Percentiles rank a stretch among this genome's conserved stretches.
These are phyloP conservation scores for Hypoxylon sp. DNA, from an alignment of 2,329 filamentous ascomycete genomes.

Conservation along the genomic window DNA sequence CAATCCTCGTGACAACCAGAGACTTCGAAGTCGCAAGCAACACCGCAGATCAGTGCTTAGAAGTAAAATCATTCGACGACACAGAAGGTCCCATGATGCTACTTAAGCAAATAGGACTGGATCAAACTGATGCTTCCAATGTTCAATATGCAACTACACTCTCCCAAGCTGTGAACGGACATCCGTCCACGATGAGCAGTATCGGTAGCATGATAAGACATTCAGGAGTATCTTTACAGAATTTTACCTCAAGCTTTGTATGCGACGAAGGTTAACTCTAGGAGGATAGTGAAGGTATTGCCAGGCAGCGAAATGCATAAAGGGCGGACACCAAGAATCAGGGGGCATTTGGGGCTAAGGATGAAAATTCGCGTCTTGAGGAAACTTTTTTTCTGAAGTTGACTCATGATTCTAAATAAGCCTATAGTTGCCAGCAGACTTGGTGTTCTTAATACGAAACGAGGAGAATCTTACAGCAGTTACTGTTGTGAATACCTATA, in stretches of 20 bases:
- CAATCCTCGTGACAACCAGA: constrained; percentile 28
- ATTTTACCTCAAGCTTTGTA: constrained; percentile 38
- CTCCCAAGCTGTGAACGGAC: neutral
- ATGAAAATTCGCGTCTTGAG: constrained; percentile 32
- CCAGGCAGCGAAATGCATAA: constrained; percentile 3
- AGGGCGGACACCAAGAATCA: constrained; percentile 22
- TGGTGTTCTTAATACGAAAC: too few relatives aligned
- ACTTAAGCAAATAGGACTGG: neutral
- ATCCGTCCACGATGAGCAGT: neutral
- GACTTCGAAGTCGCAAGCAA: constrained; percentile 19
- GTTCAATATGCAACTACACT: neutral
- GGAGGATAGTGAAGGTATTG: constrained; percentile 17
- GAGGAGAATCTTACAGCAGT: too few relatives aligned
- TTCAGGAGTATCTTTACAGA: neutral
- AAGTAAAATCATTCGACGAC: constrained; percentile 19
- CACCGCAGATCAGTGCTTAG: constrained; percentile 6
- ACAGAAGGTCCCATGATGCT: neutral
- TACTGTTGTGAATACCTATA: too few relatives aligned
- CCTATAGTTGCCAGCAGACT: too few relatives aligned
- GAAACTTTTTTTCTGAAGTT: constrained; percentile 38
- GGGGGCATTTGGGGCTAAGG: constrained; percentile 1
- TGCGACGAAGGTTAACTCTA: constrained; percentile 41
- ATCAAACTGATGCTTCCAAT: neutral
- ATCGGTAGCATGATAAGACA: neutral
- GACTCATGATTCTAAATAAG: too few relatives aligned